Base-by-base conservation (phyloP, 2,329 filamentous ascomycete species). In the Trichoderma pleuroti region DNA sequence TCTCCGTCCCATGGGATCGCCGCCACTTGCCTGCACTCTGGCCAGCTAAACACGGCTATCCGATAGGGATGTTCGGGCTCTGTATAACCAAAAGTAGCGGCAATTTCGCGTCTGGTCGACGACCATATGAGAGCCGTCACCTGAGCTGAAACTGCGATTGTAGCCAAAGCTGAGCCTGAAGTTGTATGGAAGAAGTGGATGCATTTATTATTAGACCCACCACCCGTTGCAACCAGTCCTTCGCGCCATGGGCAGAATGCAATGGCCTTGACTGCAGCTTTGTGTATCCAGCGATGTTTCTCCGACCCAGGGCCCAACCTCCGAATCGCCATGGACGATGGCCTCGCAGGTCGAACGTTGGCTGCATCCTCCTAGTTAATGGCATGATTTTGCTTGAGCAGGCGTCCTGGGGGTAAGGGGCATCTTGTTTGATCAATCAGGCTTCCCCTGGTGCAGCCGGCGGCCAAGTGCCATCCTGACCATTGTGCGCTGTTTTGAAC, bases 181-280 rank as follows among this genome's bases (percentile, higher is more conserved):
- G 87, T 86, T 1, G 93, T 92, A 80, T 98, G 94, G 80, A 92
- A 98, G 83, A 99, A 99, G 81, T 97, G 94, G 71, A 99, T 97
- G 79, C 93, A 93, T 76, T 93, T 93, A 82, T 99, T 95, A 76
- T 97, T 97, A 59, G 93, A 95, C 28, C 96, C 96, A 49, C 96
- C 95, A 4, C 96, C 94, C 1, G 95, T 97, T 16, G 96, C 96
- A 49, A 99, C 82, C 5, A 99, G 86, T 4, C 91, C 92, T 28
- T 92, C 88, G 70, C 95, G 92, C 95, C 94, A 99, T 0, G 96
- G 95, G 73, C 95, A 97, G 81, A 98, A 98, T 2, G 96, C 94
- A 75, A 98, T 96, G 36, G 96, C 96, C 81, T 99, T 99, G 74
- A 98, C 92, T 3, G 96, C 96, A 0, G 95, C 95, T 30, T 89